Conservation (phyloP, 192 early-diverging fungal species). For the Backusella tarrabulga region DNA sequence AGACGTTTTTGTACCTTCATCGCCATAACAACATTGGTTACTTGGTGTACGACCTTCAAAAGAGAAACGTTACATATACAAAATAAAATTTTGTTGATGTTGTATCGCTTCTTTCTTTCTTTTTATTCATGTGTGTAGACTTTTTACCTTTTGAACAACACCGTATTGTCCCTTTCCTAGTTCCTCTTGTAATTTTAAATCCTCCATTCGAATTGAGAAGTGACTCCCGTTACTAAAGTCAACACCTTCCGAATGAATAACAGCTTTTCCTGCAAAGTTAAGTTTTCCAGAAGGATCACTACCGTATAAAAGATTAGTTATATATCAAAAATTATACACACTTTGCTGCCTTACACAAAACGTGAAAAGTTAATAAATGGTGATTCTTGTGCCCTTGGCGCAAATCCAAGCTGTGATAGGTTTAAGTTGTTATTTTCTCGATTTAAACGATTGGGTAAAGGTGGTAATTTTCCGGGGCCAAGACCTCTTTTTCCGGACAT, state of each 20-base stretch:
- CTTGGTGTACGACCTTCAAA: conserved; percentile 64
- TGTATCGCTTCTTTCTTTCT: not conserved
- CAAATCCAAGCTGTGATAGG: not conserved
- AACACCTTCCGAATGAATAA: not conserved
- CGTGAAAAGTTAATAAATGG: not conserved
- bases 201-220: too few relatives aligned
- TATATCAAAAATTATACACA: not conserved
- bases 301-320: not conserved
- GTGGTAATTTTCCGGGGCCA: not conserved
- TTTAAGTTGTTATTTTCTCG: not conserved
- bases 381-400: not conserved
- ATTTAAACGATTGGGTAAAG: not conserved
- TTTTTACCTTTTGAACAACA: conserved; percentile 71
- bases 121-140: not conserved
- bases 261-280: not conserved
- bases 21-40: conserved; percentile 88
- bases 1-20: conserved; percentile 53
- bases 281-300: not conserved
- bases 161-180: conserved; percentile 88
- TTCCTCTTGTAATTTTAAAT: too few relatives aligned
- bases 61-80: not conserved
- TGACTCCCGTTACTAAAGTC: not conserved
- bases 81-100: not conserved
- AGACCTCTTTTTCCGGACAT: not conserved
- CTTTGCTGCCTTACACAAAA: not conserved